Evolutionary conservation across 331 rosid genomes (phyloP), one percentile per base, ranked within the genome.

Genomic region (Erythrophleum ivorense): DNA sequence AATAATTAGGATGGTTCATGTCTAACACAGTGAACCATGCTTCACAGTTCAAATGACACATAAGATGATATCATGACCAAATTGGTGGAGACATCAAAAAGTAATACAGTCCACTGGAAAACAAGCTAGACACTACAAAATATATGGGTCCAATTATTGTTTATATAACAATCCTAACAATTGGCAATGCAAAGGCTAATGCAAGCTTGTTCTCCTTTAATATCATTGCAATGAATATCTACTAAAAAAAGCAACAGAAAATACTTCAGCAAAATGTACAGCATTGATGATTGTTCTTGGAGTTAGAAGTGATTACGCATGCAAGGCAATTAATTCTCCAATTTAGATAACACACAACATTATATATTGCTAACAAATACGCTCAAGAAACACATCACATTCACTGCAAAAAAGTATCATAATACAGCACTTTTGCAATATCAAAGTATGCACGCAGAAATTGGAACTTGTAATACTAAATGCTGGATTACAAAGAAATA

Each of bases 41-140:
- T 71, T 71, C 49, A 77, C n/a, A 81, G 69, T 67, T 83, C 62
- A 80, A 67, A 80, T 73, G 75, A 73, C 50, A 45, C 29, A 45
- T 16, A 54, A 73, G 76, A 87, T 18, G 64, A 81, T 54, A 75
- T 6, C 34, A 54, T 77, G 63, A 55, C 74, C 9, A 64, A 78
- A 82, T 43, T 31, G 50, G 79, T 34, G 77, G 67, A 71, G 71
- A 66, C 57, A 81, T 71, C 21, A 21, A 69, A 62, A 83, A 52
- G 68, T 77, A 67, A 57, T 70, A 69, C 75, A 71, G 24, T 73
- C 10, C 55, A 62, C 38, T 5, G 4, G 78, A 74, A 73, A 33
- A 7, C 12, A 38, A 81, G 80, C 62, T 40, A 75, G 59, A 53
- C 67, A 78, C 55, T 6, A 4, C 18, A 70, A 80, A 71, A 72